phyloP scores from a whole-genome alignment of 2,329 filamentous ascomycete species.

The Cladorrhinum sp. region DNA sequence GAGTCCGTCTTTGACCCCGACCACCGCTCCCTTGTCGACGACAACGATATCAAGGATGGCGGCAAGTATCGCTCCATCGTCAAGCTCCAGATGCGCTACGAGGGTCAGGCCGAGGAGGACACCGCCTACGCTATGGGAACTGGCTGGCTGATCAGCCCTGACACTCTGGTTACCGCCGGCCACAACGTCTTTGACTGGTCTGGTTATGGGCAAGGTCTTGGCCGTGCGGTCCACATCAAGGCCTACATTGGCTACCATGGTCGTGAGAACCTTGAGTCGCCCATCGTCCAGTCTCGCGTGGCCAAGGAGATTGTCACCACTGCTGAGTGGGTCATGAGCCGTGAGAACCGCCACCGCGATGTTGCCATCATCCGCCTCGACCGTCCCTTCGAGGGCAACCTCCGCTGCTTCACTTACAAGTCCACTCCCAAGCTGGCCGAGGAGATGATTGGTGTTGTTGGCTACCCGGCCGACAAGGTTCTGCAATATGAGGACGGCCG shows the following conservation, averaged over 20 bases:
- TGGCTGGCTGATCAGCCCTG: conserved; percentile 19
- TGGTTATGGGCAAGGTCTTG: conserved; percentile 5
- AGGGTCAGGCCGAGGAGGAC: conserved; percentile 10
- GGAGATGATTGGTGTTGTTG: conserved; percentile 31
- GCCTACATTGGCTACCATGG: conserved; percentile 37
- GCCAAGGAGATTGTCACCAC: conserved; percentile 26
- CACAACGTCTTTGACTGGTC: conserved; percentile 19
- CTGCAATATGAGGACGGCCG: background rate
- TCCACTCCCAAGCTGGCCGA: conserved; percentile 16
- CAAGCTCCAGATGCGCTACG: conserved; percentile 19
- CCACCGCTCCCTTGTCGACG: conserved; percentile 10
- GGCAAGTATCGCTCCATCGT: conserved; percentile 20
- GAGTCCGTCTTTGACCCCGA: conserved; percentile 17
- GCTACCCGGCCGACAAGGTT: conserved; percentile 33
- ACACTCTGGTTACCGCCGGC: conserved; percentile 17
- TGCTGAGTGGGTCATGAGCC: conserved; percentile 23
- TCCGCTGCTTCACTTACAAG: conserved; percentile 24
- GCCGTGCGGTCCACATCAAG: conserved; percentile 25
- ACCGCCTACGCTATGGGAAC: conserved; percentile 16
- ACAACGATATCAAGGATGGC: conserved; percentile 14
- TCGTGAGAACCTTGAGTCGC: conserved; percentile 12
- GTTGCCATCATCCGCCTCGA: conserved; percentile 30
- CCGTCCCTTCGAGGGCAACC: conserved; percentile 26
- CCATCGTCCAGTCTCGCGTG: conserved; percentile 18
- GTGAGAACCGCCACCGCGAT: conserved; percentile 21